phyloP scores from a whole-genome alignment of 1,139 yeast genomes.

The Yamadazyma friedrichii region DNA sequence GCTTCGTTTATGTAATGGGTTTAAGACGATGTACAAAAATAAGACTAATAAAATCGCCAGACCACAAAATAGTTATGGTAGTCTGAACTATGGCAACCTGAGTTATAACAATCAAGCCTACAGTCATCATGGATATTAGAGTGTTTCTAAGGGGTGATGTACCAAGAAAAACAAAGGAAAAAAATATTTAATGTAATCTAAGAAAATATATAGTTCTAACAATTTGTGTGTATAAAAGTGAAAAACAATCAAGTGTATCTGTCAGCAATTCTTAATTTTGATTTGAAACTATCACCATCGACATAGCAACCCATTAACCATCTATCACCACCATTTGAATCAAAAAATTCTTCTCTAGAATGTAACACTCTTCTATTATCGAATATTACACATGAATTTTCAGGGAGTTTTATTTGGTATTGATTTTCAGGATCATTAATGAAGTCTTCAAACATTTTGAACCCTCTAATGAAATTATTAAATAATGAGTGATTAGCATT shows the following conservation, averaged over 20 bases:
- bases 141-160: neutral
- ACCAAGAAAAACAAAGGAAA: neutral
- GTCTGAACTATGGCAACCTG: no score
- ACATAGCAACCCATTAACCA: conserved; percentile 81
- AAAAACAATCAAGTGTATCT: neutral
- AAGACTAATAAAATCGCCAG: no score
- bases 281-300: conserved; percentile 70
- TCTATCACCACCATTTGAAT: conserved; percentile 52
- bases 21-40: conserved; percentile 55
- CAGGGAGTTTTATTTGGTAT: conserved; percentile 54
- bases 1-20: conserved; percentile 87
- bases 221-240: neutral
- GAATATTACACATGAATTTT: conserved; percentile 67
- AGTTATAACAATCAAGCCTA: conserved; percentile 13
- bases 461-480: conserved; percentile 59
- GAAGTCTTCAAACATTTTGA: conserved; percentile 56
- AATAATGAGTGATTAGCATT: conserved; percentile 31
- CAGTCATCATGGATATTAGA: conserved; percentile 30
- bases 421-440: conserved; percentile 58
- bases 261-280: conserved; percentile 45
- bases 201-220: neutral
- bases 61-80: no score
- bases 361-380: conserved; percentile 75
- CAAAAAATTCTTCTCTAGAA: conserved; percentile 61
- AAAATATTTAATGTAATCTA: conserved; percentile 1